Conservation (phyloP, 2,329 filamentous ascomycete genomes). For the Pseudomassariella vexata region DNA sequence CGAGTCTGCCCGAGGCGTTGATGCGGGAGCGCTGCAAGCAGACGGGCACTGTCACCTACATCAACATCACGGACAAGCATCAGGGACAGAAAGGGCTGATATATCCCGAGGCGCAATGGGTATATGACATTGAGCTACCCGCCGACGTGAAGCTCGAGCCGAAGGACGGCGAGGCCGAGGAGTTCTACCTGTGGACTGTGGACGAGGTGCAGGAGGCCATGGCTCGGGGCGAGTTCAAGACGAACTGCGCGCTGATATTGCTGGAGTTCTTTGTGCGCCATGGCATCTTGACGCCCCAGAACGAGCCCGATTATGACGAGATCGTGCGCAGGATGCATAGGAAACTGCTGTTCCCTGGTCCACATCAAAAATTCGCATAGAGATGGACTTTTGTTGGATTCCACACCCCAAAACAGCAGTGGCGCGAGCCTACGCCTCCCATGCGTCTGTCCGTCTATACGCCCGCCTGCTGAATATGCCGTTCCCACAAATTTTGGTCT, state of each 20-base stretch:
- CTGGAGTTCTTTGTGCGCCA: constrained; percentile 88
- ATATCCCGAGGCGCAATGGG: constrained; percentile 86
- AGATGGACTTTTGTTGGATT: no score
- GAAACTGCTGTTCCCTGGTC: constrained; percentile 72
- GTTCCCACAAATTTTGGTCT: no score
- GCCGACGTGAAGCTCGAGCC: constrained; percentile 64
- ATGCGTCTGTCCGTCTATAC: constrained; percentile 4
- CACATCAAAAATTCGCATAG: no score
- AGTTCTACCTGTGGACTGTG: constrained; percentile 72
- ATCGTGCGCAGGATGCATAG: constrained; percentile 74
- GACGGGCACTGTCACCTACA: constrained; percentile 74
- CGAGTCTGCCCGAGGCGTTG: constrained; percentile 65
- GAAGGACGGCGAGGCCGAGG: constrained; percentile 83
- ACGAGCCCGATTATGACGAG: constrained; percentile 73
- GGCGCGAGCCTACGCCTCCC: constrained; percentile 1
- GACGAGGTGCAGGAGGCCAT: constrained; percentile 70
- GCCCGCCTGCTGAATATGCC: constrained; percentile 1
- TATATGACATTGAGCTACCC: constrained; percentile 81
- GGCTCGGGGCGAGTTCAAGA: constrained; percentile 74
- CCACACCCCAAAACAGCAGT: background rate
- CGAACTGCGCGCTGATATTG: constrained; percentile 80
- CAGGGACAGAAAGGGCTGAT: constrained; percentile 76
- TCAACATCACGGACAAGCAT: constrained; percentile 69
- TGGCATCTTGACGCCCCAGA: constrained; percentile 70
- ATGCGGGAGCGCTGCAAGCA: constrained; percentile 55